Conservation (phyloP, 768 basidiomycete species). For the Pleurotus cornucopiae region DNA sequence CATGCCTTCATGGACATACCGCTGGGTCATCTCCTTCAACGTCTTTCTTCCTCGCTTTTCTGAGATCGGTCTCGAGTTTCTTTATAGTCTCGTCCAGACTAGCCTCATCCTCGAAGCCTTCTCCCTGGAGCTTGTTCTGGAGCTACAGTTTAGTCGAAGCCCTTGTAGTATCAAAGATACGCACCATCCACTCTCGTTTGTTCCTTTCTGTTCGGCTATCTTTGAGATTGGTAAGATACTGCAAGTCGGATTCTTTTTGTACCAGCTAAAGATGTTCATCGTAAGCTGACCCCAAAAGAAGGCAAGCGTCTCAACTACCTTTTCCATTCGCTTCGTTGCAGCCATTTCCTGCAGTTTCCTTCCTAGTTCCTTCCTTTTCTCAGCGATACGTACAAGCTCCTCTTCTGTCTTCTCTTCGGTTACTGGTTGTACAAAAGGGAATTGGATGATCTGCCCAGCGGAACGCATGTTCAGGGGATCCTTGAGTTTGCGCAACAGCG, state of each 20-base stretch:
- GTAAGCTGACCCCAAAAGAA: not conserved
- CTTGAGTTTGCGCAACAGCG: constrained; percentile 60
- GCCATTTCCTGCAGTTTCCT: constrained; percentile 88
- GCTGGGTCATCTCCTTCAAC: constrained; percentile 63
- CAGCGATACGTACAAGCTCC: constrained; percentile 71
- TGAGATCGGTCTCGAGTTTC: constrained; percentile 77
- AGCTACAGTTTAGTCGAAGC: not conserved
- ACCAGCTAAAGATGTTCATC: constrained; percentile 40
- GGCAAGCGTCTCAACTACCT: constrained; percentile 40
- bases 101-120: constrained; percentile 76
- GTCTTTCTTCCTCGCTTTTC: constrained; percentile 79
- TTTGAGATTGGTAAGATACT: constrained; percentile 57
- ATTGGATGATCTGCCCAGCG: constrained; percentile 76
- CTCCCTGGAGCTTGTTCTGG: constrained; percentile 56
- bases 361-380: constrained; percentile 83
- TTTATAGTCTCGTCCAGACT: constrained; percentile 80
- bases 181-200: constrained; percentile 74
- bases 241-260: constrained; percentile 74
- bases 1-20: constrained; percentile 23
- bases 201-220: constrained; percentile 56
- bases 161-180: constrained; percentile 15
- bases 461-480: constrained; percentile 62
- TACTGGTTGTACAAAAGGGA: constrained; percentile 68
- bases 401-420: constrained; percentile 89
- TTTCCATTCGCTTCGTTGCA: constrained; percentile 79